phyloP scores from a whole-genome alignment of 2,329 filamentous ascomycete species.

The Simplicillium sp. region DNA sequence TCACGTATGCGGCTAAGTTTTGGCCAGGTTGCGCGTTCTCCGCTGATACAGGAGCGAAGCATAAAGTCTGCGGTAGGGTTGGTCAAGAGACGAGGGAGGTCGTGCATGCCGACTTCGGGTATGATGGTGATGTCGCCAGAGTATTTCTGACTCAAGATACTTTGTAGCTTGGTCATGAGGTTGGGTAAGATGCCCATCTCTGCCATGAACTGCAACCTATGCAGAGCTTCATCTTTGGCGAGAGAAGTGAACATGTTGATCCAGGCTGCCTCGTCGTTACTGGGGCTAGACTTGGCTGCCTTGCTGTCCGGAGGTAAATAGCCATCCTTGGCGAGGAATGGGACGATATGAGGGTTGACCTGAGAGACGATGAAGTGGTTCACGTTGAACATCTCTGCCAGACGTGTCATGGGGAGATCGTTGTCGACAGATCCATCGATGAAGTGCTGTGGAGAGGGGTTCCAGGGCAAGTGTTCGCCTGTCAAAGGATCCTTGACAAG shows the following conservation, averaged over 20 bases:
- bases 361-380: constrained; percentile 98
- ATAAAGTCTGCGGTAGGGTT: constrained; percentile 87
- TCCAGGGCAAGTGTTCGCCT: constrained; percentile 71
- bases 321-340: constrained; percentile 72
- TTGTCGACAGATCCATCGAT: constrained; percentile 95
- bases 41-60: constrained; percentile 63
- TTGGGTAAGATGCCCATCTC: constrained; percentile 77
- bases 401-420: constrained; percentile 79
- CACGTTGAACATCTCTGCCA: constrained; percentile 95
- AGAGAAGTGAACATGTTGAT: constrained; percentile 59
- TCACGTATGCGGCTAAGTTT: constrained; percentile 79
- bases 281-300: constrained; percentile 15
- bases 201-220: constrained; percentile 70
- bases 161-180: constrained; percentile 65
- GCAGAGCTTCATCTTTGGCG: constrained; percentile 70
- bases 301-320: constrained; percentile 30
- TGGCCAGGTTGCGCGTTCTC: constrained; percentile 86
- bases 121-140: constrained; percentile 93
- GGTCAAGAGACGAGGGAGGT: constrained; percentile 67
- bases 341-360: constrained; percentile 88
- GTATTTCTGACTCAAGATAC: constrained; percentile 82
- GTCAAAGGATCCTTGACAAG: constrained; percentile 80
- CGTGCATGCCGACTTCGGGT: constrained; percentile 64
- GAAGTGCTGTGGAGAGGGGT: constrained; percentile 74
- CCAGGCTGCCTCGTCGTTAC: constrained; percentile 42